Base-by-base conservation (phyloP, 768 basidiomycete genomes). In the Lactarius quietus region DNA sequence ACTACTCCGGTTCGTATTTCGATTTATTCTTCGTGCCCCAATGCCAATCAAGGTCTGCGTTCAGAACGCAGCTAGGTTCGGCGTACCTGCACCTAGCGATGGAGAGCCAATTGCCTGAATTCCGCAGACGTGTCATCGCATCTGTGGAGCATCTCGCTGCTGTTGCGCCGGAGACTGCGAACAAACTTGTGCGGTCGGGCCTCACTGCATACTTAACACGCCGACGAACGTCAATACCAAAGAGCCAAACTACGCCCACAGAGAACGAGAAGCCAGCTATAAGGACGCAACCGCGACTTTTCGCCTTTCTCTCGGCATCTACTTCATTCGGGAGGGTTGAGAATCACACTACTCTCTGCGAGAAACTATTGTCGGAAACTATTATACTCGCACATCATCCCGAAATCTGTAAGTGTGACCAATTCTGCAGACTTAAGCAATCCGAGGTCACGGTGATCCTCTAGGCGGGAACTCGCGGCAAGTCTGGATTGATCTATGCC, bases 401-500 rank as follows among this genome's bases (percentile, higher is more conserved):
- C 8, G 76, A 77, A 51, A 78, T 86, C 56, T 79, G 90, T 90
- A 59, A 68, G 87, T 80, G 2, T 63, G 62, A 52, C 45, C 12
- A 20, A 20, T 54, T 36, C 33, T 55, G 5, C 57, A 31, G 31
- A 54, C 10, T 52, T 18, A 33, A 43, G 35, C 36, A 31, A 56
- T 33, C 31, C 33, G 51, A 51, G 9, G 31, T 62, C 28, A 31
- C 26, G 31, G 15, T 65, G 28, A 3, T 31, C 6, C 4, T 35
- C 3, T 62, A 84, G 84, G 79, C 67, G 81, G 78, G 26, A 74
- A 78, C 18, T 80, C 82, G 10, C 82, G 85, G 20, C 86, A 85
- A 69, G 71, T 72, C 1, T 97, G 94, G 94, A 89, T 95, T 64
- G 90, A 93, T 62, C 68, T 92, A 6, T 91, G 89, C 62, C 92